A percentile compares a stretch with the other conserved stretches of the same genome.
These are phyloP conservation scores for Yamadazyma pseudoaaseri DNA, from an alignment of 1,139 yeast species.

Conservation along the genomic window DNA sequence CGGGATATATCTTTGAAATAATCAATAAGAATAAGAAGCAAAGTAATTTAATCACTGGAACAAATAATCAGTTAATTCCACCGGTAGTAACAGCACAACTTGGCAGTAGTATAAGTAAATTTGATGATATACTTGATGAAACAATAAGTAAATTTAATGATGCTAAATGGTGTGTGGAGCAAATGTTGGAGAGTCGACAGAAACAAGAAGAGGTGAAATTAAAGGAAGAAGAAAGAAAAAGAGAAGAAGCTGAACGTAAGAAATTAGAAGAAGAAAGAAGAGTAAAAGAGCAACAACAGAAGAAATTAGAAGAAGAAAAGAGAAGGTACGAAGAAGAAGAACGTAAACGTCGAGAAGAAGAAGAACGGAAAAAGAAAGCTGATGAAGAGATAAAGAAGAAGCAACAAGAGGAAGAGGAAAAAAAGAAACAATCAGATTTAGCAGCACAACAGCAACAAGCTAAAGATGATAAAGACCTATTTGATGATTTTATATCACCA, in stretches of 20 bases:
- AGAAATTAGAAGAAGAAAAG: slow-evolving; percentile 14
- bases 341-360: slow-evolving; percentile 18
- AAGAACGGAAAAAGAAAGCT: slow-evolving; percentile 18
- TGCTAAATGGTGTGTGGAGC: slow-evolving; percentile 47
- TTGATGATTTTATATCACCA: slow-evolving; percentile 23
- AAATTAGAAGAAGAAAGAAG: slow-evolving; percentile 21
- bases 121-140: slow-evolving; percentile 46
- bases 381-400: slow-evolving; percentile 17
- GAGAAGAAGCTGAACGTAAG: slow-evolving; percentile 15
- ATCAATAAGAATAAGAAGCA: slow-evolving; percentile 43
- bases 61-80: slow-evolving; percentile 43
- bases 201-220: slow-evolving; percentile 41
- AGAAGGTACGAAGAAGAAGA: slow-evolving; percentile 13
- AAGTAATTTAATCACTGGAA: slow-evolving; percentile 43
- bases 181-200: slow-evolving; percentile 43
- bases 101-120: slow-evolving; percentile 32
- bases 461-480: slow-evolving; percentile 17
- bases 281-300: slow-evolving; percentile 13
- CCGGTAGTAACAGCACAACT: slow-evolving; percentile 43
- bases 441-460: slow-evolving; percentile 19
- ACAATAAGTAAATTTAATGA: slow-evolving; percentile 45
- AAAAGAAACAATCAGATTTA: slow-evolving; percentile 15
- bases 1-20: slow-evolving; percentile 47
- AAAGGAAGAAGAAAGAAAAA: slow-evolving; percentile 39
- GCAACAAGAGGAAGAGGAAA: slow-evolving; percentile 11